Evolutionary conservation across 2,329 filamentous ascomycete species (phyloP).

Genomic region (Zymoseptoria tritici): DNA sequence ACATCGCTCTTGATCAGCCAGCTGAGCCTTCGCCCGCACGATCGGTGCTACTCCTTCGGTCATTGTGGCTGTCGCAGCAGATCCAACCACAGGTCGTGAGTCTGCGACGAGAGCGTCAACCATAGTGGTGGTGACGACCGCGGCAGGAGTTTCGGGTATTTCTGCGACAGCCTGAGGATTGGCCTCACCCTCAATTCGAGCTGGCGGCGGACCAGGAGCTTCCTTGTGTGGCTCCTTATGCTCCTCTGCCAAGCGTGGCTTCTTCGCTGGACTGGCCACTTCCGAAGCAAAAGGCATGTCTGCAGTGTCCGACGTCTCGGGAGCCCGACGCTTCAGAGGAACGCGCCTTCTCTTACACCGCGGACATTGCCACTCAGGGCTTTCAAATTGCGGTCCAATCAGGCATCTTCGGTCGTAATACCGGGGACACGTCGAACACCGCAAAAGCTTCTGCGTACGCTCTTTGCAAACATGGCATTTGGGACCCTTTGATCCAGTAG

Average conservation of each 20-base stretch:
- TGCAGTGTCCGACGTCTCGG: neutral
- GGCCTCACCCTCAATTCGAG: neutral
- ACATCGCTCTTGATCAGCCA: neutral
- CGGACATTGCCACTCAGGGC: conserved; percentile 23
- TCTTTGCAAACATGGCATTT: conserved; percentile 8
- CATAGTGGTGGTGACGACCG: neutral
- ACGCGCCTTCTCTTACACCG: conserved; percentile 18
- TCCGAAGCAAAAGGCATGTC: neutral
- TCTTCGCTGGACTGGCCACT: neutral
- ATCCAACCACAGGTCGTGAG: too few species aligned
- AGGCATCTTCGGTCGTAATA: conserved; percentile 13
- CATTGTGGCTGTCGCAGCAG: neutral
- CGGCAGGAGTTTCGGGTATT: neutral
- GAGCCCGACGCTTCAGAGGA: neutral
- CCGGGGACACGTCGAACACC: conserved; percentile 10
- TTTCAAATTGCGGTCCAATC: neutral
- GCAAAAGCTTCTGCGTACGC: conserved; percentile 1
- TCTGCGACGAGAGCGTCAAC: neutral
- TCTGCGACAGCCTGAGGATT: neutral
- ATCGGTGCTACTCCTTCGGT: neutral
- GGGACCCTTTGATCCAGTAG: neutral
- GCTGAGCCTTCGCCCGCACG: too few species aligned
- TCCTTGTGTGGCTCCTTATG: neutral
- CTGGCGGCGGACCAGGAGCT: neutral
- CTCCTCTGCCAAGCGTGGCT: neutral